phyloP scores from a whole-genome alignment of 495 filamentous ascomycete species.

The Xylaria scruposa region DNA sequence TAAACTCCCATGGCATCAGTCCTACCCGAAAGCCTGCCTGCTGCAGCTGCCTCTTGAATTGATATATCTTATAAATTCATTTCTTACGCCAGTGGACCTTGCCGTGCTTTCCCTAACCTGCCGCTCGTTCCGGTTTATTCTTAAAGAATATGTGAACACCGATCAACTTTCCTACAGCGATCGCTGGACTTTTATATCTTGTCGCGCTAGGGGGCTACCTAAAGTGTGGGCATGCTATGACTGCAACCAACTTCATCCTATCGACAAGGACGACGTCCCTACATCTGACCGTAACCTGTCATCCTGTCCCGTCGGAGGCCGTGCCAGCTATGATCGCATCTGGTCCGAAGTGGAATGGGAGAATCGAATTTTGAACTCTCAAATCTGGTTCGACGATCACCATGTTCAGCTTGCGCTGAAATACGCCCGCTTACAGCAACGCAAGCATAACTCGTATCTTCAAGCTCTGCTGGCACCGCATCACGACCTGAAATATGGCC shows the following conservation, averaged over 20 bases:
- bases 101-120: constrained; percentile 7
- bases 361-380: background rate
- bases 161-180: background rate
- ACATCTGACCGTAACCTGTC: background rate
- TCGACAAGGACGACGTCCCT: background rate
- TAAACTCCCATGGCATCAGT: background rate
- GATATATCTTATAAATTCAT: background rate
- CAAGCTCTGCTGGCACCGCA: background rate
- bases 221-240: background rate
- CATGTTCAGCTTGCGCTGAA: constrained; percentile 18
- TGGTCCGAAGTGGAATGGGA: background rate
- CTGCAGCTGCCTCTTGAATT: constrained; percentile 6
- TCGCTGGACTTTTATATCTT: background rate
- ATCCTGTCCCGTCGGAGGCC: background rate
- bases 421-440: background rate
- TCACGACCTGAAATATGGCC: background rate
- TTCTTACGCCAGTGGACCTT: background rate
- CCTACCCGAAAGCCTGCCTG: background rate
- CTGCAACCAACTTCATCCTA: constrained; percentile 5
- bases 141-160: background rate
- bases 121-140: background rate
- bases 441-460: background rate
- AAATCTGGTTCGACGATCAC: background rate
- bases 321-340: background rate
- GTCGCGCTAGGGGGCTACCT: background rate